Percentiles rank a stretch among this genome's conserved stretches.
Conservation (phyloP, 2,329 filamentous ascomycete species). For the Colletotrichum truncatum region DNA sequence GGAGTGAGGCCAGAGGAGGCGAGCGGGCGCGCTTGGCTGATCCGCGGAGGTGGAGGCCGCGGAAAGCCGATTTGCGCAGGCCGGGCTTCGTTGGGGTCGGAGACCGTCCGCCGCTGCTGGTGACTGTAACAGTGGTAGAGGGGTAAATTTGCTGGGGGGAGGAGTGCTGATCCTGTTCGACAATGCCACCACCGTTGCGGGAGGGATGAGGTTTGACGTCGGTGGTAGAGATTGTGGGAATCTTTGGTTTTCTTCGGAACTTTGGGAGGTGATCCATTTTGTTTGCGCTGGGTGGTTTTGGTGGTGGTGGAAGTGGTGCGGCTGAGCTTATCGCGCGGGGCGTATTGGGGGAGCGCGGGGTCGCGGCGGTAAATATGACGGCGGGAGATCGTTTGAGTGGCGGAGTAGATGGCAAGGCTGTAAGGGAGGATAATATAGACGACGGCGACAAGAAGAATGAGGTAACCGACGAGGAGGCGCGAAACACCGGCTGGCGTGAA, state of each 20-base stretch:
- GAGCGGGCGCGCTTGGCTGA: constrained; percentile 59
- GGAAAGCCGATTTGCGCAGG: constrained; percentile 50
- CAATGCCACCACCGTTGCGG: constrained; percentile 34
- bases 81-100: constrained; percentile 33
- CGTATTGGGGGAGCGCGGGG: not conserved
- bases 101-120: constrained; percentile 1
- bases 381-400: not conserved
- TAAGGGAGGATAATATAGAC: not conserved
- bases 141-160: constrained; percentile 32
- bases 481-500: not conserved
- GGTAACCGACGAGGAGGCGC: not conserved
- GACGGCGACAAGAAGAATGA: not conserved
- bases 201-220: constrained; percentile 39
- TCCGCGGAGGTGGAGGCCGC: constrained; percentile 53
- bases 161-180: constrained; percentile 34
- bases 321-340: not conserved
- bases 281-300: not conserved
- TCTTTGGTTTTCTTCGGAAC: constrained; percentile 54
- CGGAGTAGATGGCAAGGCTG: not conserved
- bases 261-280: constrained; percentile 53
- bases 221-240: constrained; percentile 50
- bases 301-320: not conserved
- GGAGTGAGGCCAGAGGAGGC: constrained; percentile 40
- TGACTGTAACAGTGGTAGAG: constrained; percentile 29
- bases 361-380: not conserved